A percentile compares a stretch with the other conserved stretches of the same genome.
phyloP scores from a whole-genome alignment of 1,284 basidiomycete species.

The Entoloma clypeatum region DNA sequence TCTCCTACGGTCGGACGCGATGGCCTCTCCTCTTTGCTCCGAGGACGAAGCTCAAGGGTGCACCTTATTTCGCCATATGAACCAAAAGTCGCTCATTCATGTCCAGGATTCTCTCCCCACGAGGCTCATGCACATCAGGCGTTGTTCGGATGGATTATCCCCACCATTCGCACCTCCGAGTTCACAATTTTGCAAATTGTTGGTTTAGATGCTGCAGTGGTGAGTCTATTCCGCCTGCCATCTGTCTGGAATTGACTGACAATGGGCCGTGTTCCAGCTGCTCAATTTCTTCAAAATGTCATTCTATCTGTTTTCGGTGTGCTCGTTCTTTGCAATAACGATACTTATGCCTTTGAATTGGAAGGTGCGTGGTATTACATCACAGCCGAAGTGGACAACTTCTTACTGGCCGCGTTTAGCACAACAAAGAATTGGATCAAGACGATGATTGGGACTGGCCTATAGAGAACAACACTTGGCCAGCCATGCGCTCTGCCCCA shows the following conservation, averaged over 20 bases:
- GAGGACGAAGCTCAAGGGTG: constrained; percentile 91
- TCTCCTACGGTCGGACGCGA: constrained; percentile 82
- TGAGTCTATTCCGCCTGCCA: constrained; percentile 14
- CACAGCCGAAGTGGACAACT: no score
- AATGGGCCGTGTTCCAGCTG: constrained; percentile 48
- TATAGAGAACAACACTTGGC: constrained; percentile 36
- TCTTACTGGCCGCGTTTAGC: constrained; percentile 20
- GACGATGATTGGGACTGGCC: constrained; percentile 58
- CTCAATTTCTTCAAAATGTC: constrained; percentile 95
- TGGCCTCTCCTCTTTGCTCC: constrained; percentile 92
- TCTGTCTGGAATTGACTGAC: background rate
- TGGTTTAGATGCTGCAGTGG: constrained; percentile 93
- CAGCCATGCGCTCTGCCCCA: constrained; percentile 19
- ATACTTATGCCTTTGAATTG: constrained; percentile 90
- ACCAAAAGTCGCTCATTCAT: background rate
- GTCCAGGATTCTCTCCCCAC: constrained; percentile 80
- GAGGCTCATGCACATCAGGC: constrained; percentile 80
- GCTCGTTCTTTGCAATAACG: constrained; percentile 74
- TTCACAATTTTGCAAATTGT: constrained; percentile 96
- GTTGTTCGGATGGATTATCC: constrained; percentile 94
- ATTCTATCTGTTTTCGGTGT: constrained; percentile 86
- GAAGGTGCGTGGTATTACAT: constrained; percentile 49
- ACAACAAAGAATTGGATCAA: constrained; percentile 67
- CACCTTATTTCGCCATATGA: constrained; percentile 1
- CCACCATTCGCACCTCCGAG: constrained; percentile 87